Conservation (phyloP, 2,329 filamentous ascomycete species). For the Sporothrix pallida region DNA sequence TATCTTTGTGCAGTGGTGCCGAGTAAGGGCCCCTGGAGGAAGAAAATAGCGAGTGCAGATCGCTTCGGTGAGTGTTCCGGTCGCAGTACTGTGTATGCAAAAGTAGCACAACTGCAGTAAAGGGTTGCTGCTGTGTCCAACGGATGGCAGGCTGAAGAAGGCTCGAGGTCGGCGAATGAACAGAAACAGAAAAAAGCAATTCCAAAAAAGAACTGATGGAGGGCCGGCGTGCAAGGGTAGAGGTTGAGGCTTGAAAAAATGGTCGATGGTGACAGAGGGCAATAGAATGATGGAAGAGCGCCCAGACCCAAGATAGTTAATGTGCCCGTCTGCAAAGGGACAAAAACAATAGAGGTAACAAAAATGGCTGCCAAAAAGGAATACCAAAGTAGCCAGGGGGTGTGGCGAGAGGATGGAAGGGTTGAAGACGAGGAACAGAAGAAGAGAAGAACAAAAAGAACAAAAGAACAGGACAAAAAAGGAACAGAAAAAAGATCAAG, state of each 20-base stretch:
- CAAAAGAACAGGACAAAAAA: neutral
- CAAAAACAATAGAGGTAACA: neutral
- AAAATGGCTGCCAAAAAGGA: neutral
- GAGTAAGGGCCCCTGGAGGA: neutral
- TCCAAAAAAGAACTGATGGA: neutral
- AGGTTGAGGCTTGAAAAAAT: constrained; percentile 27
- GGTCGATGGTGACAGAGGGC: constrained; percentile 36
- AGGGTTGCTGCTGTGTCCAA: neutral
- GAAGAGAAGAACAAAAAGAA: neutral
- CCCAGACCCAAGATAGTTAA: constrained; percentile 30
- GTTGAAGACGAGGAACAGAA: neutral
- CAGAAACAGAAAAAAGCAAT: neutral
- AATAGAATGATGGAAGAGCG: constrained; percentile 38
- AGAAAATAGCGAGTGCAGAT: neutral
- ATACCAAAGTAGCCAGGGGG: constrained; percentile 10
- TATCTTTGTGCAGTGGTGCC: neutral
- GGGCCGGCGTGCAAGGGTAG: constrained; percentile 25
- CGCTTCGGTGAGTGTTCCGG: constrained; percentile 12
- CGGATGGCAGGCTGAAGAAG: neutral
- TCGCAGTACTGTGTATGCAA: neutral
- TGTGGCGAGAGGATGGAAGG: neutral
- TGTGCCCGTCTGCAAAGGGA: constrained; percentile 9
- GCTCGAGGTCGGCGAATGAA: constrained; percentile 15
- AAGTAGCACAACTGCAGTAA: neutral
- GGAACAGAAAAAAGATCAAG: neutral